phyloP scores from a whole-genome alignment of 1,284 basidiomycete species.

The Ustilago trichophora region DNA sequence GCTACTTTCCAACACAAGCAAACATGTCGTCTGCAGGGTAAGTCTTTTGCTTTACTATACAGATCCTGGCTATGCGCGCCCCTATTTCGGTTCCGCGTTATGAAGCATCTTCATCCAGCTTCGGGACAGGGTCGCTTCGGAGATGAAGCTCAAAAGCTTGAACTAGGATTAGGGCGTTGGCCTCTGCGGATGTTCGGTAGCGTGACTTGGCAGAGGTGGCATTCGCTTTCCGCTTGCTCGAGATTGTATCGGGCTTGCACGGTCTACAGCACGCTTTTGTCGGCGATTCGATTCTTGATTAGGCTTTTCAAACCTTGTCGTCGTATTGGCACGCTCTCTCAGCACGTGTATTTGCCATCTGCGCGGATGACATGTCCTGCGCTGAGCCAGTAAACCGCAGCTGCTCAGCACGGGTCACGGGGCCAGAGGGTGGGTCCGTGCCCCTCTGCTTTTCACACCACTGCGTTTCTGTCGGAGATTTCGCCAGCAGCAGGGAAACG shows the following conservation, averaged over 20 bases:
- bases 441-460: no score
- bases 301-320: background rate
- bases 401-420: no score
- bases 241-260: background rate
- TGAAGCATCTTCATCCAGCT: conserved; percentile 10
- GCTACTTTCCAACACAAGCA: background rate
- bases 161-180: no score
- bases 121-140: conserved; percentile 3
- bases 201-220: no score
- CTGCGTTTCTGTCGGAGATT: no score
- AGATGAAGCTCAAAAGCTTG: conserved; percentile 6
- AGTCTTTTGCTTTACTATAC: conserved; percentile 13
- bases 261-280: background rate
- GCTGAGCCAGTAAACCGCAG: no score
- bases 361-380: no score
- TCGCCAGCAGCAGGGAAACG: no score
- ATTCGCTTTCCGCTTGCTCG: conserved; percentile 7
- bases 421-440: no score
- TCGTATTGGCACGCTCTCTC: background rate
- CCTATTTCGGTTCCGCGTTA: background rate
- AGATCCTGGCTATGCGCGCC: no score
- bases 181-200: no score
- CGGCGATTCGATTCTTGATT: conserved; percentile 1
- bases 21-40: conserved; percentile 37
- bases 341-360: no score